A percentile compares a stretch with the other conserved stretches of the same genome.
Evolutionary conservation across 352 stramenopile genomes (phyloP).

Genomic region (Globisporangium uncinulatum): DNA sequence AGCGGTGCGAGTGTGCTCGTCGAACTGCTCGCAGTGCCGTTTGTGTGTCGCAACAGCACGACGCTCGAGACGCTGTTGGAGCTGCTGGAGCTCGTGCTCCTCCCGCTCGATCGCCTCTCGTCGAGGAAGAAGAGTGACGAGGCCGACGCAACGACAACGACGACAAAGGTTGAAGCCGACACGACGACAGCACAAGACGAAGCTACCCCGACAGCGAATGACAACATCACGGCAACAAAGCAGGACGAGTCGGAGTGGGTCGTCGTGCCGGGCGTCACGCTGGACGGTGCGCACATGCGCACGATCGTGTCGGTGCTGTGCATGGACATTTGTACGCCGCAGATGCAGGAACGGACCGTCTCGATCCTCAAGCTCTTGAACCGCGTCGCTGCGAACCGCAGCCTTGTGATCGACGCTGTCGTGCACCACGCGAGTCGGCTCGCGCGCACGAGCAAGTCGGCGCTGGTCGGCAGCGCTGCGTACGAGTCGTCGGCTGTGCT

Average conservation of each 20-base stretch:
- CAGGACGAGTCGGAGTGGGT: constrained; percentile 53
- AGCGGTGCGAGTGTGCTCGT: constrained; percentile 70
- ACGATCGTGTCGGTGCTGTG: constrained; percentile 65
- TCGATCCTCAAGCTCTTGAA: constrained; percentile 77
- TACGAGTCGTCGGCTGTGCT: constrained; percentile 81
- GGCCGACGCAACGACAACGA: background rate
- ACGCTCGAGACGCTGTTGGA: constrained; percentile 92
- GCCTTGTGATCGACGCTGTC: constrained; percentile 59
- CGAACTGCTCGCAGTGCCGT: constrained; percentile 82
- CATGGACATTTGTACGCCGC: constrained; percentile 70
- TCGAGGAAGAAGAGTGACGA: constrained; percentile 15
- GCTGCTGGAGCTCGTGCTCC: constrained; percentile 87
- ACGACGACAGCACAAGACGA: constrained; percentile 15
- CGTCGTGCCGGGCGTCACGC: constrained; percentile 47
- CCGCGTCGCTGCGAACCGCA: constrained; percentile 50
- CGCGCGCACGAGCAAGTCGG: constrained; percentile 21
- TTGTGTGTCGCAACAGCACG: constrained; percentile 84
- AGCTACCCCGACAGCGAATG: constrained; percentile 1
- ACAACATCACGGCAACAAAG: constrained; percentile 14
- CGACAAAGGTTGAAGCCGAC: constrained; percentile 15
- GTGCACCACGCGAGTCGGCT: constrained; percentile 54
- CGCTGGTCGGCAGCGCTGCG: background rate
- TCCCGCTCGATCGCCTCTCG: constrained; percentile 76
- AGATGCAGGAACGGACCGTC: constrained; percentile 82
- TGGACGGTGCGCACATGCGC: constrained; percentile 48